phyloP scores from a whole-genome alignment of 176 grass and related monocot species.

The Themeda triandra region DNA sequence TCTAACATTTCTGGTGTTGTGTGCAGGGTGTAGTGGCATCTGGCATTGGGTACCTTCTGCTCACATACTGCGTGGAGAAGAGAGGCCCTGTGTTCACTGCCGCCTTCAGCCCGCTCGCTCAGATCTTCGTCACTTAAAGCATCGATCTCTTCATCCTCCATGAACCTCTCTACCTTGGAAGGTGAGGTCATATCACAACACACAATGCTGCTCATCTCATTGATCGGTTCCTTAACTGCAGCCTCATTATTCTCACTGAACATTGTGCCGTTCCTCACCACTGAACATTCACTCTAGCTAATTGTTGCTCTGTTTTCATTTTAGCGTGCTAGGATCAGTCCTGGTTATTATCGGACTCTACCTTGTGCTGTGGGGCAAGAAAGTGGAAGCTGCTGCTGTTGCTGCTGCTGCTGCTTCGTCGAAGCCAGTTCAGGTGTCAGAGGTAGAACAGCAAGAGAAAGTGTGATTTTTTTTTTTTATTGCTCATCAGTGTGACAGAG shows the following conservation, averaged over 20 bases:
- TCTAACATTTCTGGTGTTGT: neutral
- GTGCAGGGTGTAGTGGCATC: constrained; percentile 75
- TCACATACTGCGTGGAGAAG: constrained; percentile 92
- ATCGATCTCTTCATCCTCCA: constrained; percentile 74
- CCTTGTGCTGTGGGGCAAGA: constrained; percentile 90
- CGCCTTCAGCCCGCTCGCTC: constrained; percentile 81
- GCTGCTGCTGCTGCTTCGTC: neutral
- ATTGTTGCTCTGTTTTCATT: constrained; percentile 3
- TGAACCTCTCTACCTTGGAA: constrained; percentile 70
- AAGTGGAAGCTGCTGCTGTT: constrained; percentile 38
- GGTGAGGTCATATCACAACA: constrained; percentile 1
- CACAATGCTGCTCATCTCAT: neutral
- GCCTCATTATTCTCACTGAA: too few species aligned
- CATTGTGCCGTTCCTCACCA: too few species aligned
- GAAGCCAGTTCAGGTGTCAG: constrained; percentile 12
- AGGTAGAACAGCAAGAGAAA: constrained; percentile 19
- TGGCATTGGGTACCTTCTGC: constrained; percentile 59
- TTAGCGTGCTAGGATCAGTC: constrained; percentile 67
- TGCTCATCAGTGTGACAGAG: neutral
- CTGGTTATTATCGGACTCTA: constrained; percentile 75
- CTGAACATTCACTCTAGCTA: neutral
- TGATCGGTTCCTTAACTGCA: too few species aligned
- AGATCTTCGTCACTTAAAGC: constrained; percentile 76
- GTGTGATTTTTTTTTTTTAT: neutral
- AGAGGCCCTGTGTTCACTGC: constrained; percentile 83